A percentile compares a stretch with the other conserved stretches of the same genome.
These are phyloP conservation scores for Malania oleifera DNA, from an alignment of 164 flowering plant genomes.

Conservation along the genomic window DNA sequence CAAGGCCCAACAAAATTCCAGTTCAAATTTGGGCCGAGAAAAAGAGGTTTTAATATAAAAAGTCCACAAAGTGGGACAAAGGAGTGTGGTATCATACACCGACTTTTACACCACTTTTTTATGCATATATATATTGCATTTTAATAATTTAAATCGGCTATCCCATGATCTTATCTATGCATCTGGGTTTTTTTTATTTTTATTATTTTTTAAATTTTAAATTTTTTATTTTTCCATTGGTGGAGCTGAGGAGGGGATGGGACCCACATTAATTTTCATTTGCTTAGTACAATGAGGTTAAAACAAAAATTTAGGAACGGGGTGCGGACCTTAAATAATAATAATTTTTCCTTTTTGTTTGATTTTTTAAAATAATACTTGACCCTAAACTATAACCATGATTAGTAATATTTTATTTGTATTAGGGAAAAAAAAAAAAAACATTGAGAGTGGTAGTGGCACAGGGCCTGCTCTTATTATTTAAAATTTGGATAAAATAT, in stretches of 20 bases:
- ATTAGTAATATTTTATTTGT: slow-evolving; percentile 1
- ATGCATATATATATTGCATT: no score
- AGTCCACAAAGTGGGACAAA: slow-evolving; percentile 25
- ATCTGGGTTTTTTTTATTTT: no score
- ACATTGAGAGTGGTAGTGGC: slow-evolving; percentile 20
- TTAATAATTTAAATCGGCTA: no score
- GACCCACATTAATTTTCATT: no score
- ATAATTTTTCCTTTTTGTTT: background rate
- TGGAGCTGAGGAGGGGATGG: no score
- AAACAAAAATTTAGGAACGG: background rate
- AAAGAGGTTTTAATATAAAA: slow-evolving; percentile 1
- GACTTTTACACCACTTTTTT: slow-evolving; percentile 15
- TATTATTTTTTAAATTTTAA: no score
- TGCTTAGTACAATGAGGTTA: background rate
- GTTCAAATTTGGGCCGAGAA: background rate
- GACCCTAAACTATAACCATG: slow-evolving; percentile 23
- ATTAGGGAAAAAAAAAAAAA: no score
- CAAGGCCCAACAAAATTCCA: no score
- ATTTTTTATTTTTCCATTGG: no score
- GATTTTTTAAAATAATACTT: slow-evolving; percentile 19
- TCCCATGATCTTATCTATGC: background rate
- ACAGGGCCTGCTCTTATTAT: slow-evolving; percentile 17
- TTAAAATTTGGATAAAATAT: background rate
- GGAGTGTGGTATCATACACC: slow-evolving; percentile 17
- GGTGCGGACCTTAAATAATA: no score